phyloP scores from a whole-genome alignment of 306 rosid species.

The Abrus pulchellus region DNA sequence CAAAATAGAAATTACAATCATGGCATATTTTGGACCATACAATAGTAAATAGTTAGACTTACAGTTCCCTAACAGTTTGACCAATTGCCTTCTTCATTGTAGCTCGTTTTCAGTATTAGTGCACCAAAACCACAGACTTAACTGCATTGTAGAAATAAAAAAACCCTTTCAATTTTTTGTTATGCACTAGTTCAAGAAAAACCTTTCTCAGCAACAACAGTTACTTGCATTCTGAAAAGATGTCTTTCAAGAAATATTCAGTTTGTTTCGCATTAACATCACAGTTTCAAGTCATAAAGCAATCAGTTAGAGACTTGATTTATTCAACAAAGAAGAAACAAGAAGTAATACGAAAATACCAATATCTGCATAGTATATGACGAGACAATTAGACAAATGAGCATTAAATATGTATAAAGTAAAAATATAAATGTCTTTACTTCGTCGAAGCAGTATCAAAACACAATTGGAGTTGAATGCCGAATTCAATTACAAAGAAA shows the following conservation, averaged over 20 bases:
- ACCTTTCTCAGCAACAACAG: constrained; percentile 26
- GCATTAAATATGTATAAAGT: background rate
- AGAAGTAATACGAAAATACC: background rate
- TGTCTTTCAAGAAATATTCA: background rate
- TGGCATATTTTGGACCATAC: constrained; percentile 14
- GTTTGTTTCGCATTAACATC: background rate
- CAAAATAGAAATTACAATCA: constrained; percentile 15
- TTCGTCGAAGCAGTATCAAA: background rate
- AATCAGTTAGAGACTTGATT: background rate
- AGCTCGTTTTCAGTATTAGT: constrained; percentile 35
- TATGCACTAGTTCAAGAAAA: constrained; percentile 15
- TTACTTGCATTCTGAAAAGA: constrained; percentile 1
- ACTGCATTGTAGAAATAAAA: constrained; percentile 32
- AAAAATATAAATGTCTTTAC: background rate
- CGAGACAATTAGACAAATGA: background rate
- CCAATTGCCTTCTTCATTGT: constrained; percentile 87
- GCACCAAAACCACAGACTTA: constrained; percentile 40
- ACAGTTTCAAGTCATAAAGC: background rate
- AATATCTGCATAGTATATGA: background rate
- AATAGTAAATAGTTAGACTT: constrained; percentile 54
- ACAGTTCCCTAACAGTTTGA: constrained; percentile 95
- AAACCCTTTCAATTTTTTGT: constrained; percentile 15
- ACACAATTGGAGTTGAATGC: constrained; percentile 11
- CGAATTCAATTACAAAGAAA: background rate
- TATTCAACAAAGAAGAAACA: background rate